Conservation (phyloP, 805 yeast genomes). For the Nadsonia fulvescens region DNA sequence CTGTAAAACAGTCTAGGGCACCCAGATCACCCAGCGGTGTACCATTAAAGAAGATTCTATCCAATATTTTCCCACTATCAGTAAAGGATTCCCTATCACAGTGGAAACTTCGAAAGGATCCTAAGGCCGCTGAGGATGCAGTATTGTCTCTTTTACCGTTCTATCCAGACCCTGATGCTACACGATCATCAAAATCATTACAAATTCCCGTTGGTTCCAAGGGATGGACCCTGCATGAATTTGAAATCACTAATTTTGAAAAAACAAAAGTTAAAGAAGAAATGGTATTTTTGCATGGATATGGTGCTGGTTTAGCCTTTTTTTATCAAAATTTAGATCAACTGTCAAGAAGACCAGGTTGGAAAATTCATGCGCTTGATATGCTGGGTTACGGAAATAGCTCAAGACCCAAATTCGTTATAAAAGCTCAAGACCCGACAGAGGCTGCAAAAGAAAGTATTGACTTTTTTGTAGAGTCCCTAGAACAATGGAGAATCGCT, state of each 20-base stretch:
- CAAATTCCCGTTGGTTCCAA: constrained; percentile 35
- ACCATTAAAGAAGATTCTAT: constrained; percentile 13
- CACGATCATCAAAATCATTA: constrained; percentile 20
- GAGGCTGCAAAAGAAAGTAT: constrained; percentile 33
- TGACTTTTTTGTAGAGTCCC: constrained; percentile 43
- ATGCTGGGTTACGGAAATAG: constrained; percentile 81
- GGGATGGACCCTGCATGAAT: constrained; percentile 52
- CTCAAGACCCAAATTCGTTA: constrained; percentile 48
- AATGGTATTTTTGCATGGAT: constrained; percentile 73
- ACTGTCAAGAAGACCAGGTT: constrained; percentile 23
- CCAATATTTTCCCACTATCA: constrained; percentile 19
- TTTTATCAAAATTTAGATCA: constrained; percentile 52
- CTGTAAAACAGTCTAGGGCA: too few species aligned
- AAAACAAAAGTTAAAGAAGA: constrained; percentile 26
- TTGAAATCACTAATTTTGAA: constrained; percentile 26
- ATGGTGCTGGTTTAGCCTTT: constrained; percentile 80
- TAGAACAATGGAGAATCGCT: constrained; percentile 39
- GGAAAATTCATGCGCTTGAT: constrained; percentile 78
- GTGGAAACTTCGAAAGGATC: constrained; percentile 24
- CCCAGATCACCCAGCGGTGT: constrained; percentile 22
- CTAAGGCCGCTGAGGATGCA: constrained; percentile 25
- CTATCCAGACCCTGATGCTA: constrained; percentile 16
- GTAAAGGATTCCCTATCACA: constrained; percentile 23
- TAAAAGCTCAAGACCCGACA: constrained; percentile 14
- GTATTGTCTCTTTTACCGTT: constrained; percentile 42